These are phyloP conservation scores for Clonostachys solani DNA, from an alignment of 2,329 filamentous ascomycete genomes.

Conservation along the genomic window DNA sequence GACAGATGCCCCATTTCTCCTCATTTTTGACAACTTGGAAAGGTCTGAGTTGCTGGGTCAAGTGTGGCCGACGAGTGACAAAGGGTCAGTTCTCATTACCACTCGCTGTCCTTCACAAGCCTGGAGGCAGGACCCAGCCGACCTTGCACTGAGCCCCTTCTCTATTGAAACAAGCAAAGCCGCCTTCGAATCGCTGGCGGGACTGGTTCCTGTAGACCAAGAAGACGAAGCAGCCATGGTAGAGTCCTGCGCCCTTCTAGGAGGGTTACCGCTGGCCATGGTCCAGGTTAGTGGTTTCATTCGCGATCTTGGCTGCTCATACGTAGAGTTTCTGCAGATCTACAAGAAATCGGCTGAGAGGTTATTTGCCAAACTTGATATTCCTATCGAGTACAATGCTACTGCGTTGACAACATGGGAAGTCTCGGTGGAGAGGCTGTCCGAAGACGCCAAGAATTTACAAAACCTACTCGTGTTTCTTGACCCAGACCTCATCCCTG, in stretches of 20 bases:
- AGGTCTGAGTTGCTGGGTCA: constrained; percentile 1
- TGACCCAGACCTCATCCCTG: constrained; percentile 3
- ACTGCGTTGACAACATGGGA: constrained; percentile 3
- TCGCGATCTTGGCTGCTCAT: constrained; percentile 1
- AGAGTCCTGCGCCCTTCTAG: constrained; percentile 1
- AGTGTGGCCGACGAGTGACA: constrained; percentile 3
- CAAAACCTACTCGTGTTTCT: constrained; percentile 3
- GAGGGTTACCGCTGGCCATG: constrained; percentile 4
- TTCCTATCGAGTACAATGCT: constrained; percentile 2
- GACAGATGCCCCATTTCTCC: constrained; percentile 1
- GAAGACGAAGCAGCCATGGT: constrained; percentile 1
- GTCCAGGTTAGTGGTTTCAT: constrained; percentile 4
- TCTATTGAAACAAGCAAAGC: background rate
- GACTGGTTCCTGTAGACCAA: background rate
- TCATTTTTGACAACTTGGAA: constrained; percentile 5
- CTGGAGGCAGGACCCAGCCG: background rate
- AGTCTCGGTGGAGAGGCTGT: constrained; percentile 1
- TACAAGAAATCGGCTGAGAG: constrained; percentile 4
- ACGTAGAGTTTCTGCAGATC: constrained; percentile 2
- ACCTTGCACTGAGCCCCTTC: constrained; percentile 3
- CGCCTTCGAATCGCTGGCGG: background rate
- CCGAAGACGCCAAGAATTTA: constrained; percentile 1
- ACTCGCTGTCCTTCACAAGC: constrained; percentile 2
- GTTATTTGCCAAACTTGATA: constrained; percentile 3
- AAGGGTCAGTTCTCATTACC: constrained; percentile 4